Evolutionary conservation across 768 basidiomycete species (phyloP), one percentile per base, ranked within the genome.

Genomic region (Collybia mongolica): DNA sequence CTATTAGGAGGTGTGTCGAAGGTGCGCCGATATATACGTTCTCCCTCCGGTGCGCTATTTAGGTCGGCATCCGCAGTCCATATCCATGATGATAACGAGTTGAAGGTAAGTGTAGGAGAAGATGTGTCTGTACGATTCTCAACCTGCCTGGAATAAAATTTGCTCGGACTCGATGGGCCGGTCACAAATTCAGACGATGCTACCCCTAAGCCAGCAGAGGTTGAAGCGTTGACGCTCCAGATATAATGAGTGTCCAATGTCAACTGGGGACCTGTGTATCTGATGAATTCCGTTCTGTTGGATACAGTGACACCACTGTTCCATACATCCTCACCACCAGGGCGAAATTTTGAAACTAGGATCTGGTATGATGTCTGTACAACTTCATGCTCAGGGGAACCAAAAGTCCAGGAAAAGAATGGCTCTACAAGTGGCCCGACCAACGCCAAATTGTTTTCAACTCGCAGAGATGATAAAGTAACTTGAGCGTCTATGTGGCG

Each of bases 401-500:
- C 22, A 15, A 63, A 45, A 8, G 50, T 49, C 65, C 65, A 64
- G 11, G 65, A 64, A 45, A 66, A 66, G 6, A 61, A 59, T 17
- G 65, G 65, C 14, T 32, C 6, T 32, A 12, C 11, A 14, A 9
- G 14, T 32, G 32, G 11, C 32, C 32, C 32, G 14, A 32, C 7
- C 32, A 14, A 14, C 11, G 9, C 32, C 4, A 32, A 9, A 14
- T 32, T 32, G 11, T 26, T 26, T 7, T 32, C 32, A 32, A 32
- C 32, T 32, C 32, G 32, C 2, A 32, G 32, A 9, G 32, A 32
- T 32, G 32, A 11, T 32, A 32, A 6, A 32, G 3, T 9, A 6
- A 32, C 32, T 32, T 32, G 32, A 32, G 32, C 32, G 32, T 14
- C 32, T 32, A 9, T 32, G 9, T 32, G 7, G 32, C 11, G 11